Evolutionary conservation across 2,329 filamentous ascomycete genomes (phyloP), one percentile per base, ranked within the genome.

Genomic region (Sporothrix schenckii): DNA sequence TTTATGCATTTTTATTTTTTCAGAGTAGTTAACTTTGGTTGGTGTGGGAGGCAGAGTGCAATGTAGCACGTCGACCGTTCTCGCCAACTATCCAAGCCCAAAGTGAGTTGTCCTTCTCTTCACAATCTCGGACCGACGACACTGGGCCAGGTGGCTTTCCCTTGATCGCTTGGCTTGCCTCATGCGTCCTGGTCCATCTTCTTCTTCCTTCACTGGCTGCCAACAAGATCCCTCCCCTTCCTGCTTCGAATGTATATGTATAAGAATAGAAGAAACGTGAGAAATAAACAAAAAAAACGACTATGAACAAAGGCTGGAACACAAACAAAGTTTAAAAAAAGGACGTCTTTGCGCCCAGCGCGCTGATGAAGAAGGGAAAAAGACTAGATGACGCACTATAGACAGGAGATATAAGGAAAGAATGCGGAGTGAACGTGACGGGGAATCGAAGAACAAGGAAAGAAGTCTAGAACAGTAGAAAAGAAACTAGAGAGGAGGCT

Each of bases 321-420:
- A 69, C 47, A 61, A 69, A 61, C 44, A 69, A 66, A 69, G 58
- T 19, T 58, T 24, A 30, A 30, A 21, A 44, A 21, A 65, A 61
- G 16, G 27, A 24, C n/a, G 27, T 60, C 47, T 47, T 72, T 73
- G 73, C 73, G 70, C 70, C 72, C 73, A 69, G 73, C 72, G 66
- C 70, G 69, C 71, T 65, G 68, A 71, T 72, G 30, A 58, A 66
- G 11, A 63, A 70, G 44, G 44, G 3, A 44, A 50, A 61, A 52
- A 61, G 65, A 56, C 16, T 56, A 53, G 34, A 70, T 9, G 65
- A 58, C 60, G 69, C 44, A 71, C 50, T 69, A 72, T 61, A 66
- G 52, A 72, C 69, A 67, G 30, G 66, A 70, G 41, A 56, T 13
- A 41, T 50, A 70, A 53, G 44, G 41, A 11, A 61, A 54, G 24